Evolutionary conservation across 148 eudicot genomes (phyloP).

Genomic region (Rhododendron kiyosumense): DNA sequence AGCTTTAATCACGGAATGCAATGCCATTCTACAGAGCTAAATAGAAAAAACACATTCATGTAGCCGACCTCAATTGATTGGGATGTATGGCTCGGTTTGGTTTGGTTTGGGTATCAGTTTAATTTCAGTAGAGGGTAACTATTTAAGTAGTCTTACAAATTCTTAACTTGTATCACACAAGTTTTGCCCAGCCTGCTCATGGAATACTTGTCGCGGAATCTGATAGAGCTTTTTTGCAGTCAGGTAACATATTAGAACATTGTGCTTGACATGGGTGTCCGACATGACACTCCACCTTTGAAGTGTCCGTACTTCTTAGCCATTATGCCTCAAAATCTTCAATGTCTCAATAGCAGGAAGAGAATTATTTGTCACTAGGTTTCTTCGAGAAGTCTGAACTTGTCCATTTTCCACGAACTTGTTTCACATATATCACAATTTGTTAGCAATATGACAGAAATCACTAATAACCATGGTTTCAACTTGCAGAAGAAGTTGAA

Average conservation of each 20-base stretch:
- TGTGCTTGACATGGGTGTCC: not conserved
- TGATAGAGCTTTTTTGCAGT: not conserved
- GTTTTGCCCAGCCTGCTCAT: not conserved
- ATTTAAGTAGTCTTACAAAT: not conserved
- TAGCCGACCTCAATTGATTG: not conserved
- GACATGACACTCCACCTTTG: not conserved
- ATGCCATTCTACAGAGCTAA: not conserved
- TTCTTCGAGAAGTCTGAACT: not conserved
- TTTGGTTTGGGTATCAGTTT: not conserved
- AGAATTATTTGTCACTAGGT: not conserved
- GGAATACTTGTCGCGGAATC: not conserved
- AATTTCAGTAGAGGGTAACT: not conserved
- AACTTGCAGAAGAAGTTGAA: conserved; percentile 52
- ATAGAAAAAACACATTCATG: not conserved
- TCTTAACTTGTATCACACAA: not conserved
- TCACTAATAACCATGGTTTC: conserved; percentile 3
- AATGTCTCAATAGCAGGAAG: not conserved
- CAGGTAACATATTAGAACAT: not conserved
- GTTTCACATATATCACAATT: not conserved
- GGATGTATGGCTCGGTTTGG: not conserved
- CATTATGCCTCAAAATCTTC: not conserved
- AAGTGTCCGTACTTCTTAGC: not conserved
- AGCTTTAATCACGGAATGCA: not conserved
- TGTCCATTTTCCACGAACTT: not conserved
- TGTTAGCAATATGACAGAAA: not conserved